Evolutionary conservation across 1,284 basidiomycete species (phyloP).

Genomic region (Ceratobasidium sp.): DNA sequence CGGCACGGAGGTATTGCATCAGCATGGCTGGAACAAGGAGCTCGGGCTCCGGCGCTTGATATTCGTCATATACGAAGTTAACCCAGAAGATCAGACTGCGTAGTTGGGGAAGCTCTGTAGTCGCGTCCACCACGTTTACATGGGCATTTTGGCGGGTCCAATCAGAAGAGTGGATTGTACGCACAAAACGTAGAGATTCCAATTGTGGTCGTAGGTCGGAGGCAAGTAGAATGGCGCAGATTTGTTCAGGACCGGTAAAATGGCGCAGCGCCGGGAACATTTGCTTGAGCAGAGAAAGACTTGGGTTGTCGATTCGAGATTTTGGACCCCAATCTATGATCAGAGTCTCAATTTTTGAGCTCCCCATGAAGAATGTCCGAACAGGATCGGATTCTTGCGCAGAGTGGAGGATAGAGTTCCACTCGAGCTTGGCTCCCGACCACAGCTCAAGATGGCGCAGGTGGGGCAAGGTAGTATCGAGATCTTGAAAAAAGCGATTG

Average conservation of each 20-base stretch:
- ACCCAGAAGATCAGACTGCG: background rate
- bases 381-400: background rate
- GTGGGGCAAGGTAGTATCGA: background rate
- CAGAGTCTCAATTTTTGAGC: slow-evolving; percentile 1
- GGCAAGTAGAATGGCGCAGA: background rate
- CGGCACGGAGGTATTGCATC: too few species aligned
- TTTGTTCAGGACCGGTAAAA: background rate
- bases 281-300: background rate
- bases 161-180: background rate
- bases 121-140: background rate
- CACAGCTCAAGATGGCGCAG: background rate
- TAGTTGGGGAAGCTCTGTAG: background rate
- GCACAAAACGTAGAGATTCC: background rate
- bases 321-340: background rate
- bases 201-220: background rate
- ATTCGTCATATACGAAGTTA: too few species aligned
- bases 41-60: too few species aligned
- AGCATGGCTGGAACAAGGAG: too few species aligned
- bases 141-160: background rate
- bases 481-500: background rate
- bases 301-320: background rate
- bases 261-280: slow-evolving; percentile 6
- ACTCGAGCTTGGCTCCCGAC: background rate
- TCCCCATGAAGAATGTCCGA: background rate
- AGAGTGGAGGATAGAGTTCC: background rate